These are phyloP conservation scores for Neocucurbitaria cava DNA, from an alignment of 2,329 filamentous ascomycete genomes.

Conservation along the genomic window DNA sequence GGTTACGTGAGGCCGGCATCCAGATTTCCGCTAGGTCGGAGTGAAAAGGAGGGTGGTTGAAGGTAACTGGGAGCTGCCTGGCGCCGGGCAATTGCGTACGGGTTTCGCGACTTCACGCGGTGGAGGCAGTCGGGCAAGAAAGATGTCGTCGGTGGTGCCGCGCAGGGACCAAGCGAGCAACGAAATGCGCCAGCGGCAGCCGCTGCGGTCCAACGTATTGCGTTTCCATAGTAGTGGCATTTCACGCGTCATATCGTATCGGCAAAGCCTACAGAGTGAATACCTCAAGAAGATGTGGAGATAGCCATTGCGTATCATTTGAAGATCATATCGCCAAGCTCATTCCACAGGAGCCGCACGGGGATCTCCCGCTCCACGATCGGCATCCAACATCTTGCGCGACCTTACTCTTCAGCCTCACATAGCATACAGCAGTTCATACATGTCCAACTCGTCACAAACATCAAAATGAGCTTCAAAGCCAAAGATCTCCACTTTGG, in stretches of 20 bases:
- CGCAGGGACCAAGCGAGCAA: conserved; percentile 14
- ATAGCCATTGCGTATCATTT: background rate
- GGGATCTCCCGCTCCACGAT: conserved; percentile 16
- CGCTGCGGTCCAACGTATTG: conserved; percentile 11
- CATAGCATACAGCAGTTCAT: conserved; percentile 6
- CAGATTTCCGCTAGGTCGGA: conserved; percentile 4
- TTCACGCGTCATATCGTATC: conserved; percentile 1
- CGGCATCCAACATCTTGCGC: conserved; percentile 8
- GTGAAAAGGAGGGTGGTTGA: conserved; percentile 11
- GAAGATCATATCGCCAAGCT: conserved; percentile 1
- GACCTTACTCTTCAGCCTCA: conserved; percentile 7
- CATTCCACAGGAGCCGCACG: conserved; percentile 13
- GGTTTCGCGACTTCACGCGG: conserved; percentile 20
- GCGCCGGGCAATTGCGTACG: conserved; percentile 30
- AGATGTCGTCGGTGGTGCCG: conserved; percentile 16
- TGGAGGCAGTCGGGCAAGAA: conserved; percentile 17
- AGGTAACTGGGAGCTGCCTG: conserved; percentile 11
- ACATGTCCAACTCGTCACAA: background rate
- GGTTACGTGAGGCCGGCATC: background rate
- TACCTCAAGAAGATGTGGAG: background rate
- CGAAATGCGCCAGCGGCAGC: conserved; percentile 14
- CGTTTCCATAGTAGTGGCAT: background rate
- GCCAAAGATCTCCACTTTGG: conserved; percentile 75
- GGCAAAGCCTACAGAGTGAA: background rate
- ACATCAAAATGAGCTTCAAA: conserved; percentile 66